Evolutionary conservation across 2,329 filamentous ascomycete genomes (phyloP).

Genomic region (Dothistroma pini): DNA sequence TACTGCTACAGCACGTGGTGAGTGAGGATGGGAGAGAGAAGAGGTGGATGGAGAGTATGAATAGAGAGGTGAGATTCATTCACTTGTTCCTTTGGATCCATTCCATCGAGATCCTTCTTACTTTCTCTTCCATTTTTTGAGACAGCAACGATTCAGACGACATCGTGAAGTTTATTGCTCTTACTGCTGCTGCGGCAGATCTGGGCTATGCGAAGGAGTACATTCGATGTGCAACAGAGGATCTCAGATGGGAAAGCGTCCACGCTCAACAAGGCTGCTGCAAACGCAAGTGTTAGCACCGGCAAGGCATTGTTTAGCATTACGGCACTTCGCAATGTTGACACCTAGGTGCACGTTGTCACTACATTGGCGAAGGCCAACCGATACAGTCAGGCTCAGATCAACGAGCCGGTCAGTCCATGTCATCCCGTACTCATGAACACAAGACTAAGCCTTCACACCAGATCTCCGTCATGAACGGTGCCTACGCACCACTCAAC

Average conservation of each 20-base stretch:
- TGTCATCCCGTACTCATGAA: neutral
- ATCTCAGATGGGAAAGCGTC: constrained; percentile 4
- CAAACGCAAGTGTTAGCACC: neutral
- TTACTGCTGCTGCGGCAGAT: constrained; percentile 1
- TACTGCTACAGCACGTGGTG: neutral
- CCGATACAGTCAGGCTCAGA: constrained; percentile 31
- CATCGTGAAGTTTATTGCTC: constrained; percentile 6
- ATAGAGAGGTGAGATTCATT: neutral
- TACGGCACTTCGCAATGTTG: constrained; percentile 9
- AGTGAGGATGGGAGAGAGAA: neutral
- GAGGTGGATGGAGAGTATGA: neutral
- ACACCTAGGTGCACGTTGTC: constrained; percentile 41
- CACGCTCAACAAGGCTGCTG: constrained; percentile 6
- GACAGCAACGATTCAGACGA: neutral
- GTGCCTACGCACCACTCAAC: constrained; percentile 34
- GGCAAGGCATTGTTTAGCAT: neutral
- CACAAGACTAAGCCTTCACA: neutral
- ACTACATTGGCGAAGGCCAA: constrained; percentile 32
- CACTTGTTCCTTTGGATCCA: neutral
- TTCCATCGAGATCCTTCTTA: neutral
- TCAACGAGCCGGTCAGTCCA: constrained; percentile 12
- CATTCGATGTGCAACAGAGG: constrained; percentile 10
- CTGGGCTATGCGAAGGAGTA: constrained; percentile 5
- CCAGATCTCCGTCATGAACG: constrained; percentile 16
- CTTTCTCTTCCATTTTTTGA: neutral